Conservation (phyloP, 345 rosid species). For the Citrus inodora region DNA sequence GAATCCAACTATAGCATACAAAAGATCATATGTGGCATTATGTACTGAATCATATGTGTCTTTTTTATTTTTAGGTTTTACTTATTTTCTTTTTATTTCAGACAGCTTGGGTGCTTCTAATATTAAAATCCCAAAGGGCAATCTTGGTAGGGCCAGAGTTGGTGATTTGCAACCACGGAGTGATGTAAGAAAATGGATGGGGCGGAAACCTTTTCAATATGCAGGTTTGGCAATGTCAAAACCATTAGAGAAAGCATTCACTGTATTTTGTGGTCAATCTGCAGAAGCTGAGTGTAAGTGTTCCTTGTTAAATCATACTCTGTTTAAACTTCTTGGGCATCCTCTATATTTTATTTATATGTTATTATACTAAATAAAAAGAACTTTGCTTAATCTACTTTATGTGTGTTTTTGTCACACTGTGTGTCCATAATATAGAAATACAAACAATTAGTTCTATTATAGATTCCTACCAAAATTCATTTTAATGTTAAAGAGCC, state of each 20-base stretch:
- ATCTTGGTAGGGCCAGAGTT: conserved; percentile 22
- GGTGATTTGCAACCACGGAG: conserved; percentile 13
- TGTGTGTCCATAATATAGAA: not conserved
- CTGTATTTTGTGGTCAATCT: conserved; percentile 19
- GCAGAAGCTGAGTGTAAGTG: conserved; percentile 34
- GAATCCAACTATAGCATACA: not conserved
- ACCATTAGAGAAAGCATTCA: conserved; percentile 21
- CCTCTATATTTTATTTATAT: not conserved
- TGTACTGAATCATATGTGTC: not conserved
- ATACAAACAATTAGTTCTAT: not conserved
- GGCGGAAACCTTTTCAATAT: conserved; percentile 26
- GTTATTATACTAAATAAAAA: not conserved
- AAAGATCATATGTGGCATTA: not conserved
- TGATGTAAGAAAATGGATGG: conserved; percentile 17
- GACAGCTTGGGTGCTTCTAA: conserved; percentile 42
- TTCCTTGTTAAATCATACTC: conserved; percentile 8
- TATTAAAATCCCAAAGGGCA: conserved; percentile 18
- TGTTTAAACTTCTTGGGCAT: not conserved
- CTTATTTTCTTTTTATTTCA: conserved; percentile 9
- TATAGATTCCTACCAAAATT: not conserved
- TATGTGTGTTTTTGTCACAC: not conserved
- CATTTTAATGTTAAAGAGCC: not conserved
- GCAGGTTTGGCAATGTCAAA: conserved; percentile 25
- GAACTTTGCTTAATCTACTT: conserved; percentile 2
- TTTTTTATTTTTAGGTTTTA: not conserved